A percentile compares a stretch with the other conserved stretches of the same genome.
phyloP scores from a whole-genome alignment of 108 stramenopile genomes.

The Pinguiococcus pyrenoidosus region DNA sequence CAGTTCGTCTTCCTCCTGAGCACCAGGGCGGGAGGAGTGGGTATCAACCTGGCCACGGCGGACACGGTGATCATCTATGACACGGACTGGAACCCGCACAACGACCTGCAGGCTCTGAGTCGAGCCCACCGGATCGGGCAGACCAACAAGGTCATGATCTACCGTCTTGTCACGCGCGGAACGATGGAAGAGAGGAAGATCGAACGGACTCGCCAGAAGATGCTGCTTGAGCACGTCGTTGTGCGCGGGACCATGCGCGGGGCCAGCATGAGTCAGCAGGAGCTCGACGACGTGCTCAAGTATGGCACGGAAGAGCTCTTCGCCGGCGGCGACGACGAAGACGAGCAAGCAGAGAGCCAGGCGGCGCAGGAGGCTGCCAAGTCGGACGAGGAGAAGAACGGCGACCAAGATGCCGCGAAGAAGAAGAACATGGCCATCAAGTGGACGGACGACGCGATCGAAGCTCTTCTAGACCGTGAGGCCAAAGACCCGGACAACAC shows the following conservation, averaged over 20 bases:
- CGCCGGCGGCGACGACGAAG: constrained; percentile 3
- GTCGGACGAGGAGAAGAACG: constrained; percentile 30
- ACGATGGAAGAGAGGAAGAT: constrained; percentile 77
- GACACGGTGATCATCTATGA: constrained; percentile 94
- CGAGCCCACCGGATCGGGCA: constrained; percentile 96
- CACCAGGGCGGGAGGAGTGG: constrained; percentile 84
- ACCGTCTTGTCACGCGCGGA: constrained; percentile 61
- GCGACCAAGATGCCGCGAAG: constrained; percentile 43
- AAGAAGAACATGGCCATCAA: constrained; percentile 20
- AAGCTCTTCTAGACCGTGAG: background rate
- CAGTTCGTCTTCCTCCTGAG: constrained; percentile 81
- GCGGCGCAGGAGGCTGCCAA: constrained; percentile 4
- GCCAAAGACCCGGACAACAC: too few relatives aligned
- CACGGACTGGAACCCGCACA: constrained; percentile 96
- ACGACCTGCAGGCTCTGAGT: constrained; percentile 91
- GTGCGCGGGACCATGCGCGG: constrained; percentile 58
- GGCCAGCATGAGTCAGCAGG: constrained; percentile 36
- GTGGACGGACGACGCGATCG: background rate
- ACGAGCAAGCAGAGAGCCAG: constrained; percentile 1
- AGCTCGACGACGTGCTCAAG: constrained; percentile 16
- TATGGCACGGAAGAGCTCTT: constrained; percentile 32
- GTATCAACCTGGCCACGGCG: constrained; percentile 86
- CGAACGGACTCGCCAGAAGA: constrained; percentile 70
- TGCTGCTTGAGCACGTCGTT: constrained; percentile 68
- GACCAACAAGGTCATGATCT: constrained; percentile 59